Base-by-base conservation (phyloP, 768 basidiomycete genomes). In the Lactifluus volemus region DNA sequence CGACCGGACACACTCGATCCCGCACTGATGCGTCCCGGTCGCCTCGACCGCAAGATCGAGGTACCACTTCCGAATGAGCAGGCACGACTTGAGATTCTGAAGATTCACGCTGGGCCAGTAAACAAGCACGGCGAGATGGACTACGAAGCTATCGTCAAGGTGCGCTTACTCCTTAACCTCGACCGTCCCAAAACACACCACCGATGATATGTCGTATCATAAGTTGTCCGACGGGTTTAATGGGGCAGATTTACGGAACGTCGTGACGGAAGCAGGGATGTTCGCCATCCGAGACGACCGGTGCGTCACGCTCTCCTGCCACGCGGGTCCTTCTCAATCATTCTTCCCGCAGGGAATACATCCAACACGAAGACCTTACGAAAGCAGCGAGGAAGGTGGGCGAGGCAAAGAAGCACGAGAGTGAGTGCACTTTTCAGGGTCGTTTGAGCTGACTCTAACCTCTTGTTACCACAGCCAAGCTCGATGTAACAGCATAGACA, bases 351-450 rank as follows among this genome's bases (percentile, higher is more conserved):
- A 89, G 93, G 63, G 93, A 95, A 69, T 94, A 92, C 65, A 77
- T 95, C 58, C 86, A 83, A 54, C 96, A 99, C 73, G 96, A 98
- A 70, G 96, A 99, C 74, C 77, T 97, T 58, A 92, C 89, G 62
- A 98, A 98, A 77, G 96, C 96, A 17, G 92, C 91, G 44, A 81
- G 97, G 66, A 99, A 99, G 72, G 86, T 98, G 19, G 84, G 86
- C 45, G 96, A 98, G 68, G 91, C 93, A 15, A 98, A 98, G 85
- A 98, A 98, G 73, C 95, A 97, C 68, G 94, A 98, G 77, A 91
- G 91, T 91, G 70, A 76, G 89, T 78, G 14, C n/a, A 38, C 17
- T 29, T 25, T 1, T 34, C 8, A 48, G n/a, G 34, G 32, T 32
- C 21, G 41, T 7, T 5, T 30, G 29, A 12, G 19, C 52, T 12